phyloP scores from a whole-genome alignment of 1,284 basidiomycete species.

The Boletus semigastroideus region DNA sequence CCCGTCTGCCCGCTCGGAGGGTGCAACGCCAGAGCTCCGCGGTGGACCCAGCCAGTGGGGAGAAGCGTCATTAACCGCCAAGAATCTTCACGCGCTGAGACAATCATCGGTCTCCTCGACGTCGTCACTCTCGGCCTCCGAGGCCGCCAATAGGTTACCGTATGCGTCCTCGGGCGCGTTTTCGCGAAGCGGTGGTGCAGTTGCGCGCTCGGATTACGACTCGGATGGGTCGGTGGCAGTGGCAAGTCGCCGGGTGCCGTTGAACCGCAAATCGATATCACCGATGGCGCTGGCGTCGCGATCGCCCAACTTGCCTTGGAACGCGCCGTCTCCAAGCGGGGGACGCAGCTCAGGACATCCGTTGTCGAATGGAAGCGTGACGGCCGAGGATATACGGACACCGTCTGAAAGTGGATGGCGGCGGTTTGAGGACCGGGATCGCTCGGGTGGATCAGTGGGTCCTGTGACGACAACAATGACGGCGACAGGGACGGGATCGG shows the following conservation, averaged over 20 bases:
- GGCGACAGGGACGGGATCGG: neutral
- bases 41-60: conserved; percentile 42
- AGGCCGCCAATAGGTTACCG: conserved; percentile 34
- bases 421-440: conserved; percentile 17
- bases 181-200: conserved; percentile 23
- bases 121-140: conserved; percentile 59
- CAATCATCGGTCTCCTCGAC: conserved; percentile 60
- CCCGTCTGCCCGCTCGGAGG: conserved; percentile 38
- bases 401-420: conserved; percentile 35
- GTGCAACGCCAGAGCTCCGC: conserved; percentile 34
- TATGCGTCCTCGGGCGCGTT: conserved; percentile 1
- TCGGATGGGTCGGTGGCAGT: conserved; percentile 42
- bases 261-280: conserved; percentile 67
- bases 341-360: conserved; percentile 7
- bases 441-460: neutral
- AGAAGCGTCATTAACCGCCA: conserved; percentile 42
- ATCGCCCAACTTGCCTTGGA: conserved; percentile 24
- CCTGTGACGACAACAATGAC: neutral
- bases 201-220: conserved; percentile 47
- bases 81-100: conserved; percentile 39
- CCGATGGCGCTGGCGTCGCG: conserved; percentile 66
- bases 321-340: conserved; percentile 5
- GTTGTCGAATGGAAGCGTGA: conserved; percentile 14
- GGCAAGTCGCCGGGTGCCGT: conserved; percentile 53
- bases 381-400: conserved; percentile 14